A percentile compares a stretch with the other conserved stretches of the same genome.
These are phyloP conservation scores for Exophiala dermatitidis DNA, from an alignment of 2,329 filamentous ascomycete species.

Conservation along the genomic window DNA sequence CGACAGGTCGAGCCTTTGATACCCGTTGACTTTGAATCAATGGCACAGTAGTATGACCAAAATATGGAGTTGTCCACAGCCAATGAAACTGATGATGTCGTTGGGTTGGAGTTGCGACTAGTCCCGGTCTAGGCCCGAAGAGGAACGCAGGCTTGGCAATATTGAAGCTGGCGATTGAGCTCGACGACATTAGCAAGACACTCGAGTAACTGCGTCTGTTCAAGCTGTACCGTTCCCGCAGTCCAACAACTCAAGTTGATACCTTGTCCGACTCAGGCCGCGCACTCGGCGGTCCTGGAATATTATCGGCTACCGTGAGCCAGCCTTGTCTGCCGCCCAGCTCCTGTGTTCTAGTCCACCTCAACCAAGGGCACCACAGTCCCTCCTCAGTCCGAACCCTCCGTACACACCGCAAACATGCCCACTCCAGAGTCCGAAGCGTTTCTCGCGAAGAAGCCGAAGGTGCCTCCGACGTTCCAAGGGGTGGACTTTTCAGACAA, in stretches of 20 bases:
- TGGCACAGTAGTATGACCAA: no score
- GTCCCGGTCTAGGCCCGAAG: background rate
- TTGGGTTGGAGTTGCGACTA: no score
- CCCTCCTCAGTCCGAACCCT: background rate
- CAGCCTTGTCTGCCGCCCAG: no score
- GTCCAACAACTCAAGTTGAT: background rate
- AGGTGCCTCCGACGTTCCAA: constrained; percentile 58
- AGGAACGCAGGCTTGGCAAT: background rate
- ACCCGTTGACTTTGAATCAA: no score
- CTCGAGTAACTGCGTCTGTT: no score
- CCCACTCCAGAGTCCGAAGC: constrained; percentile 57
- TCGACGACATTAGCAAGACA: background rate
- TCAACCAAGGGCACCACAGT: background rate
- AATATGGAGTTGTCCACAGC: no score
- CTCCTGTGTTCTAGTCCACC: background rate
- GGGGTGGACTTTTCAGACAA: constrained; percentile 62
- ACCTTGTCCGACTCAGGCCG: background rate
- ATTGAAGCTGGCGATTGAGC: background rate
- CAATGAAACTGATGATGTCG: no score
- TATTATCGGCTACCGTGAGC: background rate
- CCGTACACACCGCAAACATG: constrained; percentile 40
- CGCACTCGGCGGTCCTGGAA: background rate
- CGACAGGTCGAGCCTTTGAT: no score
- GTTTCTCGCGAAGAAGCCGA: constrained; percentile 60
- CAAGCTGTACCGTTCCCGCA: no score